Base-by-base conservation (phyloP, 1,139 yeast species). In the Geotrichum histeridarum region DNA sequence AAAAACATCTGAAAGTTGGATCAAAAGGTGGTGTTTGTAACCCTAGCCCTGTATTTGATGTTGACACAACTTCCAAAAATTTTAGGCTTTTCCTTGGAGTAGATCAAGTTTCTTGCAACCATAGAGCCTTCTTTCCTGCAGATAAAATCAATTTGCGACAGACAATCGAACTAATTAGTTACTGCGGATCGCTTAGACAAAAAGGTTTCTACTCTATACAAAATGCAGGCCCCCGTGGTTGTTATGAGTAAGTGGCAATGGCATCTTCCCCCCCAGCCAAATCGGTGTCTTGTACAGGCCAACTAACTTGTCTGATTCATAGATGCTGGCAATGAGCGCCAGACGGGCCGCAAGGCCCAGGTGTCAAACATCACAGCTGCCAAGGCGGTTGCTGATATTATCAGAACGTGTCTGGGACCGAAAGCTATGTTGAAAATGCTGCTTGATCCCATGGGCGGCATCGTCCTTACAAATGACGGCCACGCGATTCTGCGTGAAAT, bases 361-460 rank as follows among this genome's bases (percentile, higher is more conserved):
- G 79, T 88, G 58, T 88, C 96, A 59, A 94, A 94, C 68, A 93
- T 94, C 73, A 89, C 97, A 8, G 99, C 99, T 1, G 99, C 99
- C 32, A 94, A 94, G 71, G 97, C 99, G 4, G 97, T 91, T 48
- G 95, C 97, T 0, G 98, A 93, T 70, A 91, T 94, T 67, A 90
- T 94, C 64, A 81, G 99, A 70, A 93, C 99, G 33, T 94, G 99
- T 78, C 78, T 93, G 58, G 99, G 99, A n/a, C 99, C 99, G 53
- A 91, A 91, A 72, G 99, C 99, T 47, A 93, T 93, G 99, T 80
- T 93, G 60, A 94, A 94, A 75, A 93, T 94, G 99, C 77, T 94
- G 57, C 77, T 94, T 62, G 99, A 94, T 70, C 99, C 99, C 54
- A 91, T 93, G 93, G 99, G 99, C 35, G 99, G 99, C 39, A 87